Percentiles rank a stretch among this genome's conserved stretches.
These are phyloP conservation scores for Nymphaea colorata DNA, from an alignment of 164 flowering plant genomes.

Conservation along the genomic window DNA sequence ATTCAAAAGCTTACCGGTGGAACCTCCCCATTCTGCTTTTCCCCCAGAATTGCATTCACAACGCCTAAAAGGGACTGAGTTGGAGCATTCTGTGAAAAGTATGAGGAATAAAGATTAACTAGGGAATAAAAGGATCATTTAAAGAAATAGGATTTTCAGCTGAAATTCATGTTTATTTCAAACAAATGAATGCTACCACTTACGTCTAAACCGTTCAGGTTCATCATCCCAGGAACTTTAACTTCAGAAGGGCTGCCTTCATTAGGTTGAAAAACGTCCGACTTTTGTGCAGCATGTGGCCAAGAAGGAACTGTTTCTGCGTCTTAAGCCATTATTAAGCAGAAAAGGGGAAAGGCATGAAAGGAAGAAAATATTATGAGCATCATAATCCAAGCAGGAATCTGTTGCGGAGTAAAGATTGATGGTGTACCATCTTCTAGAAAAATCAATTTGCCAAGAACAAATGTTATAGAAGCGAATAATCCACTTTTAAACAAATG, in stretches of 20 bases:
- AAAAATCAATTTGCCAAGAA: too few relatives aligned
- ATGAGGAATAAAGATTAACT: neutral
- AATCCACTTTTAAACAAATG: too few relatives aligned
- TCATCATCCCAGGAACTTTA: conserved; percentile 47
- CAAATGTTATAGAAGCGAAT: too few relatives aligned
- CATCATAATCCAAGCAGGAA: too few relatives aligned
- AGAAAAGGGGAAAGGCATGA: neutral
- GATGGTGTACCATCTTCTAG: too few relatives aligned
- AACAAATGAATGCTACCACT: conserved; percentile 4
- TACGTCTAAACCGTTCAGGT: conserved; percentile 60
- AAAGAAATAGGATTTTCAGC: neutral
- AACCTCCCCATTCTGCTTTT: conserved; percentile 62
- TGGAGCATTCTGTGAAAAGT: conserved; percentile 54
- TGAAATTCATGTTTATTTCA: too few relatives aligned
- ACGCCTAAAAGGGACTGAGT: conserved; percentile 56
- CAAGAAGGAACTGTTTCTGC: conserved; percentile 23
- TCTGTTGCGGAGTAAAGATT: too few relatives aligned
- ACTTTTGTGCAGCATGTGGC: conserved; percentile 29
- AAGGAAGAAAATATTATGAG: too few relatives aligned
- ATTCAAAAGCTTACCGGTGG: conserved; percentile 48
- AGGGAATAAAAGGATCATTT: neutral
- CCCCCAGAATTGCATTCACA: conserved; percentile 54
- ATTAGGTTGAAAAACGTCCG: conserved; percentile 29
- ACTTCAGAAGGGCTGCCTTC: conserved; percentile 31
- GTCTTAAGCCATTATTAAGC: conserved; percentile 2